Percentiles rank a stretch among this genome's conserved stretches.
These are phyloP conservation scores for Botrytis fragariae DNA, from an alignment of 2,329 filamentous ascomycete species.

Conservation along the genomic window DNA sequence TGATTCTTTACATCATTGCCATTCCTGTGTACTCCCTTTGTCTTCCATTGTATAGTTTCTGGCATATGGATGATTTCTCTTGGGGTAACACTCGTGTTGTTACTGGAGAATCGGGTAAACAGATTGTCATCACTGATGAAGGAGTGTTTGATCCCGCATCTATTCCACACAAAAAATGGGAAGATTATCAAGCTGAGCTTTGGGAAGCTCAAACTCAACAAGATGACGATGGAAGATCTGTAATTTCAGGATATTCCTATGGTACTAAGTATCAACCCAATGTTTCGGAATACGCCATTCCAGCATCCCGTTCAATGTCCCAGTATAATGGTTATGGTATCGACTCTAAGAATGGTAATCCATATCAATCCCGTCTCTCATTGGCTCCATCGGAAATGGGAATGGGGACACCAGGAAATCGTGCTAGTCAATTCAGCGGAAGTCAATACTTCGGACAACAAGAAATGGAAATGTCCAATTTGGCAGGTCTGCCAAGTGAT, in stretches of 20 bases:
- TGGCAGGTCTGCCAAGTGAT: slow-evolving; percentile 74
- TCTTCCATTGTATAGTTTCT: slow-evolving; percentile 92
- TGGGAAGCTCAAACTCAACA: slow-evolving; percentile 83
- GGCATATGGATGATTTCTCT: slow-evolving; percentile 99
- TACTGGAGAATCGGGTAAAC: slow-evolving; percentile 87
- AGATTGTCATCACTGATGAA: slow-evolving; percentile 91
- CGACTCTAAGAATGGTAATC: slow-evolving; percentile 36
- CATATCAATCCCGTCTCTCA: slow-evolving; percentile 66
- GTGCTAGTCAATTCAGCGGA: slow-evolving; percentile 37
- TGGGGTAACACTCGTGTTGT: slow-evolving; percentile 99
- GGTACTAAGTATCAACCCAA: slow-evolving; percentile 73
- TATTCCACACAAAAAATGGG: slow-evolving; percentile 98
- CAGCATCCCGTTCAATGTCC: slow-evolving; percentile 51
- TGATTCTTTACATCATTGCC: slow-evolving; percentile 90
- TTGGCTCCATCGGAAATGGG: slow-evolving; percentile 66
- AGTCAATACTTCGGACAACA: slow-evolving; percentile 56
- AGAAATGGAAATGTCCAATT: slow-evolving; percentile 71
- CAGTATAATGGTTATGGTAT: slow-evolving; percentile 32
- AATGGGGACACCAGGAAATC: slow-evolving; percentile 41
- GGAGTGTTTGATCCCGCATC: slow-evolving; percentile 93
- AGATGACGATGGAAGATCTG: slow-evolving; percentile 79
- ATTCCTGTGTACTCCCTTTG: slow-evolving; percentile 89
- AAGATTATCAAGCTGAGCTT: slow-evolving; percentile 96
- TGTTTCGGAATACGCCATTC: slow-evolving; percentile 68
- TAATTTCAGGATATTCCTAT: slow-evolving; percentile 91